A percentile compares a stretch with the other conserved stretches of the same genome.
Conservation (phyloP, 768 basidiomycete genomes). For the Russula ochroleuca region DNA sequence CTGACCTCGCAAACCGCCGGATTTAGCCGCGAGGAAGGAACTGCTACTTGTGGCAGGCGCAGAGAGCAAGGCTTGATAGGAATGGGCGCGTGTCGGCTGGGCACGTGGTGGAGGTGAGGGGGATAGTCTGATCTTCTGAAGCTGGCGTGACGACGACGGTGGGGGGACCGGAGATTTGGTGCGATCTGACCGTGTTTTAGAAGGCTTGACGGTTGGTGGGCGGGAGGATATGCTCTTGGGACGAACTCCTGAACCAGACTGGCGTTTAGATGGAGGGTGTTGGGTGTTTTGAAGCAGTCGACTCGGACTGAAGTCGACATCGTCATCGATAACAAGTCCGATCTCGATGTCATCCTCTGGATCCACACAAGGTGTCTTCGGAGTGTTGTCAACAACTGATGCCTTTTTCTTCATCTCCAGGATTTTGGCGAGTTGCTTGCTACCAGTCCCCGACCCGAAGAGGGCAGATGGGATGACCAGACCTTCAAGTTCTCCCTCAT, state of each 20-base stretch:
- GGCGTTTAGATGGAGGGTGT: slow-evolving; percentile 38
- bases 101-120: slow-evolving; percentile 62
- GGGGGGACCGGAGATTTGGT: slow-evolving; percentile 71
- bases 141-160: slow-evolving; percentile 65
- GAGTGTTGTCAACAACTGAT: slow-evolving; percentile 50
- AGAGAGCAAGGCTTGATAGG: slow-evolving; percentile 49
- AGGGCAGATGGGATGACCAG: slow-evolving; percentile 71
- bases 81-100: slow-evolving; percentile 51
- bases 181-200: slow-evolving; percentile 55
- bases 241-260: slow-evolving; percentile 40
- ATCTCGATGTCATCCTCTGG: slow-evolving; percentile 83
- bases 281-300: slow-evolving; percentile 53
- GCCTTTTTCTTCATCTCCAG: slow-evolving; percentile 52
- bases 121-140: slow-evolving; percentile 62
- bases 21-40: slow-evolving; percentile 62
- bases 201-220: slow-evolving; percentile 49
- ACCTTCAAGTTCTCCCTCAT: slow-evolving; percentile 74
- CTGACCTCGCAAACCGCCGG: slow-evolving; percentile 73
- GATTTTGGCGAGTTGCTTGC: slow-evolving; percentile 46
- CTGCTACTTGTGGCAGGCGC: slow-evolving; percentile 47
- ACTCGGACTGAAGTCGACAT: slow-evolving; percentile 77
- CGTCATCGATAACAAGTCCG: slow-evolving; percentile 79
- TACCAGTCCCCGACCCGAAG: slow-evolving; percentile 67
- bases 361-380: slow-evolving; percentile 55
- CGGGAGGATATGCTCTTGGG: slow-evolving; percentile 57